Base-by-base conservation (phyloP, 148 eudicot genomes). In the Vaccinium darrowii region DNA sequence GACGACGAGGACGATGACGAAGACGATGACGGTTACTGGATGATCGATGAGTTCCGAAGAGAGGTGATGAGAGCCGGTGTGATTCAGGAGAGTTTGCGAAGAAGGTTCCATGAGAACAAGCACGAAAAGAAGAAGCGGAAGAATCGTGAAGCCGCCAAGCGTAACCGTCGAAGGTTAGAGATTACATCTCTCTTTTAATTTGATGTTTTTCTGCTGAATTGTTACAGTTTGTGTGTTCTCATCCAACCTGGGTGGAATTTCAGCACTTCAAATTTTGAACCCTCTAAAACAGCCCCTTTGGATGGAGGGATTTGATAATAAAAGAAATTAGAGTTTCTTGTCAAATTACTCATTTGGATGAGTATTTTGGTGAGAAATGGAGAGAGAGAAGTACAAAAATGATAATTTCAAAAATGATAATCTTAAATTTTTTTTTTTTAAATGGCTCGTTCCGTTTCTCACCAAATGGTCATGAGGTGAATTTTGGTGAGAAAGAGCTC, bases 101-200 rank as follows among this genome's bases (percentile, higher is more conserved):
- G 99, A 72, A 87, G 92, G 84, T 93, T 56, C 87, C 91, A 89
- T 63, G 99, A 96, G 90, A 92, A 91, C 76, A 92, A 88, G 76
- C 99, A 96, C 90, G 98, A 96, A 0, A 82, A 92, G 91, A 79
- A 88, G 89, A 96, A 96, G 89, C 94, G 99, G 36, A 93, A 92
- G 90, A 16, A 92, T 62, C 98, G 97, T 30, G 99, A 96, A 47
- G 98, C 99, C 82, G 98, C 99, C 84, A 94, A 87, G 90, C 99
- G 99, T 11, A 96, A 96, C 53, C 92, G 95, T 27, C 90, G 94
- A 69, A 96, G 99, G 98, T 95, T 33, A 4, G 16, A 14, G 11
- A 4, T 54, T 12, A 43, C 1, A 10, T 5, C 58, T 56, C 11
- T 18, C 14, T 77, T 19, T 62, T 5, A 49, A 49, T 67, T 47